These are phyloP conservation scores for Noccaea bulbosa DNA, from an alignment of 345 rosid species.

Conservation along the genomic window DNA sequence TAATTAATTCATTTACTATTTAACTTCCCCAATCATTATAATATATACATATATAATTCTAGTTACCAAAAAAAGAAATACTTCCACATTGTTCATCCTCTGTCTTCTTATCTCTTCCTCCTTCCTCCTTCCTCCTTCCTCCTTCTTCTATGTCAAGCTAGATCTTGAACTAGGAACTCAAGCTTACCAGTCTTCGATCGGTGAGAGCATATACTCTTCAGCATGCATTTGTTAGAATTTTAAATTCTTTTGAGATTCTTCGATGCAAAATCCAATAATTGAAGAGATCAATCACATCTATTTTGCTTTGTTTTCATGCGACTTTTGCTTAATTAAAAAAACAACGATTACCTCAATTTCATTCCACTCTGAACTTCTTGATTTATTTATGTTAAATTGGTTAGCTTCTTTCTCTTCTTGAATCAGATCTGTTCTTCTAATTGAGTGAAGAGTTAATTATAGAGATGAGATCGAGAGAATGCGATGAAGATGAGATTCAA, in stretches of 20 bases:
- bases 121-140: neutral
- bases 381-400: constrained; percentile 4
- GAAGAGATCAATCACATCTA: constrained; percentile 9
- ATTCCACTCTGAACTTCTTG: neutral
- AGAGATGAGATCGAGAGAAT: constrained; percentile 54
- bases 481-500: constrained; percentile 44
- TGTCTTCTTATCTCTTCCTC: constrained; percentile 33
- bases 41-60: constrained; percentile 20
- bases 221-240: constrained; percentile 4
- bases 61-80: constrained; percentile 39
- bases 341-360: constrained; percentile 9
- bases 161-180: constrained; percentile 33
- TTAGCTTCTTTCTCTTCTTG: constrained; percentile 8
- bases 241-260: neutral
- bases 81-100: constrained; percentile 29
- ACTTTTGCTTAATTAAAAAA: constrained; percentile 1
- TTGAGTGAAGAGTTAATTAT: neutral
- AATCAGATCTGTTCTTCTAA: constrained; percentile 38
- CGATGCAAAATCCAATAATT: neutral
- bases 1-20: constrained; percentile 18
- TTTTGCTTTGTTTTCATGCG: constrained; percentile 25
- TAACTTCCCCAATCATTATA: constrained; percentile 41
- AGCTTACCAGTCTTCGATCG: constrained; percentile 18
- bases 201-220: constrained; percentile 17
- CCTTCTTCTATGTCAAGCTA: constrained; percentile 30